Conservation (phyloP, 495 filamentous ascomycete species). For the Aspergillus sclerotiicarbonarius region DNA sequence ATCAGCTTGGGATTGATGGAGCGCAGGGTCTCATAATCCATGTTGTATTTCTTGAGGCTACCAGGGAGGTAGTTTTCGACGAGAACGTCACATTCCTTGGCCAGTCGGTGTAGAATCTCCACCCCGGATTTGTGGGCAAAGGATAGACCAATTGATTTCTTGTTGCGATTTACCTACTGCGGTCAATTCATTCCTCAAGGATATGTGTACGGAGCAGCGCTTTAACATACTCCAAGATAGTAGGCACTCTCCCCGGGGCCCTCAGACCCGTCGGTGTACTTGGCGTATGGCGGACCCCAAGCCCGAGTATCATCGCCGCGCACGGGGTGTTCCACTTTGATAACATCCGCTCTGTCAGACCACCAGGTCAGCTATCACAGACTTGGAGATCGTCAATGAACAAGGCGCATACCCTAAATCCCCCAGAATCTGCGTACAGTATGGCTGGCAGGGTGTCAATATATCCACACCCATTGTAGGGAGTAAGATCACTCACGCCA, state of each 20-base stretch:
- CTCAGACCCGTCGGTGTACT: conserved; percentile 60
- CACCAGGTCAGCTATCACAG: not conserved
- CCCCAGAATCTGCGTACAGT: conserved; percentile 95
- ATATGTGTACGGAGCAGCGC: too few relatives aligned
- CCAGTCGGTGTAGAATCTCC: conserved; percentile 80
- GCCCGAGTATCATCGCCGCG: conserved; percentile 92
- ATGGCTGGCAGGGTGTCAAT: conserved; percentile 61
- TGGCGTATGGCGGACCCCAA: conserved; percentile 94
- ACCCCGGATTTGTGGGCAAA: conserved; percentile 83
- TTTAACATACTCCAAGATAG: conserved; percentile 74
- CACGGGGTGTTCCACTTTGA: conserved; percentile 93
- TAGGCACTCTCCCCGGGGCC: conserved; percentile 93
- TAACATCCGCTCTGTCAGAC: conserved; percentile 76
- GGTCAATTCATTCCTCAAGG: conserved; percentile 2
- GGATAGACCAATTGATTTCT: conserved; percentile 88
- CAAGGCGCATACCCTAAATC: conserved; percentile 77
- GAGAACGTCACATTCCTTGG: conserved; percentile 80
- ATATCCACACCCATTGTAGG: not conserved
- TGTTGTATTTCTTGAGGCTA: conserved; percentile 81
- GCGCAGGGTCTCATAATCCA: conserved; percentile 78
- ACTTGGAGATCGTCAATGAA: not conserved
- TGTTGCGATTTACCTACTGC: conserved; percentile 85
- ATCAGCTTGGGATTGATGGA: conserved; percentile 74
- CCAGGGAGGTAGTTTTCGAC: conserved; percentile 97
- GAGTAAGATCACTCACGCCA: conserved; percentile 62